Conservation (phyloP, 2,329 filamentous ascomycete species). For the Penicillium sclerotigenum region DNA sequence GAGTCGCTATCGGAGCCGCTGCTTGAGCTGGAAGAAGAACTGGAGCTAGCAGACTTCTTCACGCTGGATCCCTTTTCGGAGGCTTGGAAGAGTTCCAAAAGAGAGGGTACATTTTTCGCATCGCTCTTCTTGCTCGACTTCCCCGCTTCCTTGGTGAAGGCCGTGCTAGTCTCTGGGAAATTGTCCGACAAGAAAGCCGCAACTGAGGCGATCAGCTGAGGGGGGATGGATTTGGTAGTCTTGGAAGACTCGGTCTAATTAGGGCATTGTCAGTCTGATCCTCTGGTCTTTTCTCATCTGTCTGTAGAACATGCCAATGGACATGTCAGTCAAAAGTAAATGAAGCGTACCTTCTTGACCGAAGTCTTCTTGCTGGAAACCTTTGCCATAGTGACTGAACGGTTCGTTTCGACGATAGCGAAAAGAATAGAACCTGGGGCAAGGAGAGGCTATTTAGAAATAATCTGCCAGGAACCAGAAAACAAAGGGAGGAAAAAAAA, state of each 20-base stretch:
- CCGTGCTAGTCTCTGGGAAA: constrained; percentile 59
- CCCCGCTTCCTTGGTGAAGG: constrained; percentile 61
- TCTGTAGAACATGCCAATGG: neutral
- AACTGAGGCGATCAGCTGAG: constrained; percentile 64
- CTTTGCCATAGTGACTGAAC: constrained; percentile 28
- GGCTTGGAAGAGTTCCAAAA: constrained; percentile 31
- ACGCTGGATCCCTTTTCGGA: constrained; percentile 15
- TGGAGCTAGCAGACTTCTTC: constrained; percentile 20
- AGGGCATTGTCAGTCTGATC: constrained; percentile 4
- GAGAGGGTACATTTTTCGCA: constrained; percentile 34
- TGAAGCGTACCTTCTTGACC: constrained; percentile 23
- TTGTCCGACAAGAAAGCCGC: constrained; percentile 64
- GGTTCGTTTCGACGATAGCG: neutral
- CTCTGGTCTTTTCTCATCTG: neutral
- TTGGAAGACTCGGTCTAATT: constrained; percentile 25
- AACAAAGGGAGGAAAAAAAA: constrained; percentile 25
- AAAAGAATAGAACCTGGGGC: constrained; percentile 1
- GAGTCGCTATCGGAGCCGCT: constrained; percentile 35
- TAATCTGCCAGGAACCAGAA: constrained; percentile 17
- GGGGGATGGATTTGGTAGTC: constrained; percentile 38
- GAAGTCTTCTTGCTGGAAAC: constrained; percentile 23
- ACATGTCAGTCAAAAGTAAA: neutral
- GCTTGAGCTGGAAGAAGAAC: constrained; percentile 17
- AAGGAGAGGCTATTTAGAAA: constrained; percentile 8
- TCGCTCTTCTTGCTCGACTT: constrained; percentile 27